A percentile compares a stretch with the other conserved stretches of the same genome.
Evolutionary conservation across 176 grass and related monocot genomes (phyloP).

Genomic region (Hyparrhenia diplandra): DNA sequence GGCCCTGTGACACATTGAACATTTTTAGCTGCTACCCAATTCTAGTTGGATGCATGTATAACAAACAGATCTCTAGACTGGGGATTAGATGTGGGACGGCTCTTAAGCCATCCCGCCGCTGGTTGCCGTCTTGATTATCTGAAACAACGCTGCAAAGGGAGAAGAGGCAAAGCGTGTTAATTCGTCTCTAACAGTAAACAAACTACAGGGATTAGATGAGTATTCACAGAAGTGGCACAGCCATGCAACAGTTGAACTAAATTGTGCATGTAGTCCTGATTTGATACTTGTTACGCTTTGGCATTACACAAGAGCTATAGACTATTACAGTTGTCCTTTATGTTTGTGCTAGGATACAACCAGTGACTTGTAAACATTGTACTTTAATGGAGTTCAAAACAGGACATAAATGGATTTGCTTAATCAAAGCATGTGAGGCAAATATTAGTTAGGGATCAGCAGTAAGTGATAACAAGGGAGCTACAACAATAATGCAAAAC

Average conservation of each 20-base stretch:
- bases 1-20: neutral
- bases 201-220: neutral
- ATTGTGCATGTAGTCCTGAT: neutral
- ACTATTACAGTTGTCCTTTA: neutral
- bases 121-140: conserved; percentile 56
- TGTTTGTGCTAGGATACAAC: neutral
- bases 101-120: conserved; percentile 43
- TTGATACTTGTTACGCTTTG: too few species aligned
- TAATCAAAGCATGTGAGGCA: neutral
- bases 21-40: conserved; percentile 12
- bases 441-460: neutral
- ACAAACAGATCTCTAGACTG: conserved; percentile 2
- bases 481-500: neutral
- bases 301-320: too few species aligned
- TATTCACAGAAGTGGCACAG: neutral
- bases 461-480: neutral
- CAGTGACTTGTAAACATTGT: neutral
- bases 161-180: neutral
- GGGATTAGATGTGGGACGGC: neutral
- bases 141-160: conserved; percentile 50
- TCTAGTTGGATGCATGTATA: conserved; percentile 23
- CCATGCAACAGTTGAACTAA: neutral
- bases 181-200: neutral
- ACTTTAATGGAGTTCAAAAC: too few species aligned
- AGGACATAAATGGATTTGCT: neutral